phyloP scores from a whole-genome alignment of 225 moss, liverwort and hornwort species.

The Rhytidiadelphus loreus region DNA sequence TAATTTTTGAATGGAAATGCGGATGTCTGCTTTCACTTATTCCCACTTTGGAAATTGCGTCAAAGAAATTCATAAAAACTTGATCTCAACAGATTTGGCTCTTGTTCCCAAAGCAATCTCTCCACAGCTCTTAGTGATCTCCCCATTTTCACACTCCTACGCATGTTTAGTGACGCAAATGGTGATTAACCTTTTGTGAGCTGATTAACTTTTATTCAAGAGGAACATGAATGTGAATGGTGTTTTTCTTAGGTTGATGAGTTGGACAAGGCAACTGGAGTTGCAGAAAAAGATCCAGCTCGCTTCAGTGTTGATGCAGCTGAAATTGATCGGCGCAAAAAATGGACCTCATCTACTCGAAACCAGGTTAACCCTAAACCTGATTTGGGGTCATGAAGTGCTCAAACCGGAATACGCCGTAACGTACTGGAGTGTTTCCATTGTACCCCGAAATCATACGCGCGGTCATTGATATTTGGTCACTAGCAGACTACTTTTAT shows the following conservation, averaged over 20 bases:
- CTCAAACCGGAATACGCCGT: background rate
- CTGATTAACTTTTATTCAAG: background rate
- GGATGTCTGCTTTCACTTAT: background rate
- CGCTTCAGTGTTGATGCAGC: slow-evolving; percentile 55
- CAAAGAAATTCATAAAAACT: background rate
- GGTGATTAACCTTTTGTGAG: background rate
- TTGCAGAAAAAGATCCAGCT: slow-evolving; percentile 69
- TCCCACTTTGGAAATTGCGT: background rate
- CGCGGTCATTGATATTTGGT: background rate
- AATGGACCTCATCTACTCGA: slow-evolving; percentile 57
- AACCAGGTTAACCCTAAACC: slow-evolving; percentile 29
- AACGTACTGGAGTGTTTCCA: background rate
- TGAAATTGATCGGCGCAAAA: slow-evolving; percentile 59
- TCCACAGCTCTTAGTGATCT: background rate
- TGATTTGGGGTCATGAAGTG: slow-evolving; percentile 7
- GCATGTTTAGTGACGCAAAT: background rate
- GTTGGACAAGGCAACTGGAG: slow-evolving; percentile 73
- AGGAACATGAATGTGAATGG: background rate
- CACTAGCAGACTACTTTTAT: background rate
- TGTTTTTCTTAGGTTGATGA: slow-evolving; percentile 62
- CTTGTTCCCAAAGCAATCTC: background rate
- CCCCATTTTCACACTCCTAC: background rate
- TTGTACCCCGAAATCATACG: background rate
- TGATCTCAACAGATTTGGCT: background rate
- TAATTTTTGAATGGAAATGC: background rate